A percentile compares a stretch with the other conserved stretches of the same genome.
These are phyloP conservation scores for Colletotrichum zoysiae DNA, from an alignment of 2,329 filamentous ascomycete species.

Conservation along the genomic window DNA sequence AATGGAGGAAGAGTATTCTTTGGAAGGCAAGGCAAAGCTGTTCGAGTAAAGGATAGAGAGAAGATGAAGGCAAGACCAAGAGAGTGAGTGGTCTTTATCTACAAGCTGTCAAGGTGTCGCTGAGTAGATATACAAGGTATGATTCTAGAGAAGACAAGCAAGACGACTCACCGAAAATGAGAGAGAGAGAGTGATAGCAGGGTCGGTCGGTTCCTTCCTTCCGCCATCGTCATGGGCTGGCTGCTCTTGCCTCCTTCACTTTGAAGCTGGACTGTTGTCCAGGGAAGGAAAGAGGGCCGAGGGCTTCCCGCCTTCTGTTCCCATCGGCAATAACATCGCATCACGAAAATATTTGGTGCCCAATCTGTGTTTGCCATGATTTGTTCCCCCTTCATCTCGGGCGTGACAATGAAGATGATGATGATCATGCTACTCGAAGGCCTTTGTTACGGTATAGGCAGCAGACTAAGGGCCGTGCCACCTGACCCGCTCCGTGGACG, in stretches of 20 bases:
- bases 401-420: too few species aligned
- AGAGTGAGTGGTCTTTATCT: not conserved
- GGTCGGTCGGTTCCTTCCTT: not conserved
- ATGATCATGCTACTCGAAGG: too few species aligned
- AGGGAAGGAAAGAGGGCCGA: not conserved
- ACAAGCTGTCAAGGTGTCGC: too few species aligned
- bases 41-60: not conserved
- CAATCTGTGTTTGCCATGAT: not conserved
- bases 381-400: too few species aligned
- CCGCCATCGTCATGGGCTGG: too few species aligned
- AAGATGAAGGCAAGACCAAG: too few species aligned
- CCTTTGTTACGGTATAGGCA: not conserved
- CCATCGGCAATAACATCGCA: not conserved
- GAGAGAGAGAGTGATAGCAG: not conserved
- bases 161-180: not conserved
- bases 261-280: not conserved
- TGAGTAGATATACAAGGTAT: too few species aligned
- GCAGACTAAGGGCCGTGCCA: not conserved
- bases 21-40: too few species aligned
- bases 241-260: not conserved
- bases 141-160: not conserved
- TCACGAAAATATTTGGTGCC: too few species aligned
- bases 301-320: not conserved
- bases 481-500: not conserved
- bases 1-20: too few species aligned